Percentiles rank a stretch among this genome's conserved stretches.
Conservation (phyloP, 306 rosid genomes). For the Mucuna pruriens region DNA sequence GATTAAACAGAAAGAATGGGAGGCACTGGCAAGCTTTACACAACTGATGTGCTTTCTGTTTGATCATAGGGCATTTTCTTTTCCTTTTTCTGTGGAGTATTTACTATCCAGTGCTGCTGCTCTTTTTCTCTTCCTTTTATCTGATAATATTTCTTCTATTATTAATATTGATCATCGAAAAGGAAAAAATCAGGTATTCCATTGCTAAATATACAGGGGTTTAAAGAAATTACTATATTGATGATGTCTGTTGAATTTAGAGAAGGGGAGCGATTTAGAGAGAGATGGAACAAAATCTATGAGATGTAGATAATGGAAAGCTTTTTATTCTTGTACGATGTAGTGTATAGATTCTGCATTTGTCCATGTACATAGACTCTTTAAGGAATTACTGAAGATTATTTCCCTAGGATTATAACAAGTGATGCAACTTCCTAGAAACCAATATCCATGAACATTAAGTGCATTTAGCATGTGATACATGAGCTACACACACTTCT, state of each 20-base stretch:
- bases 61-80: neutral
- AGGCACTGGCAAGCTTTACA: neutral
- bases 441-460: neutral
- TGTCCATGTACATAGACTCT: neutral
- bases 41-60: conserved; percentile 21
- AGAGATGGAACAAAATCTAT: no score
- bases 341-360: neutral
- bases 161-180: no score
- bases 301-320: neutral
- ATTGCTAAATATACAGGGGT: no score
- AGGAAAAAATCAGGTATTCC: no score
- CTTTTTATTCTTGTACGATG: neutral
- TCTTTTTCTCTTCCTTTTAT: no score
- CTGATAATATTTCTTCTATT: no score
- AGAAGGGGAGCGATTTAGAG: no score
- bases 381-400: neutral
- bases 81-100: neutral
- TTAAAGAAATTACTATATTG: no score
- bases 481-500: neutral
- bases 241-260: no score
- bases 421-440: neutral
- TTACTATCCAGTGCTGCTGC: neutral
- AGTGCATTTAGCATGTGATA: neutral
- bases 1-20: conserved; percentile 19
- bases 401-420: neutral